Evolutionary conservation across 2,329 filamentous ascomycete species (phyloP).

Genomic region (Beauveria brongniartii): DNA sequence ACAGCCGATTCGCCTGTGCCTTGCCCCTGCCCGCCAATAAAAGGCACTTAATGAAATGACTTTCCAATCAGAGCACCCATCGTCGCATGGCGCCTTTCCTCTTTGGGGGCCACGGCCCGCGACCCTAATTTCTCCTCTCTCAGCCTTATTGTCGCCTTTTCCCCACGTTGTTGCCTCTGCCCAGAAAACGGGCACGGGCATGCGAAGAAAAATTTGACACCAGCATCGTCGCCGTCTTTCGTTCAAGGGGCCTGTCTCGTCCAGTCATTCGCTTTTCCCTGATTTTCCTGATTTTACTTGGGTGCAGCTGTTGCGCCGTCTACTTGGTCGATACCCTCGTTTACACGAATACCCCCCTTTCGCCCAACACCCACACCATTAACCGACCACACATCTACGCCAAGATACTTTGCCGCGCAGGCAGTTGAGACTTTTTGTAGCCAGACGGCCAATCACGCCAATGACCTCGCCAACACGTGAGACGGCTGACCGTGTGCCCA

Average conservation of each 20-base stretch:
- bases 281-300: too few relatives aligned
- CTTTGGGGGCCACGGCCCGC: background rate
- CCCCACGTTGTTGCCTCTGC: background rate
- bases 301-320: background rate
- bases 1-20: background rate
- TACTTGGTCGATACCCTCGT: background rate
- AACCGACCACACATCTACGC: background rate
- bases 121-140: background rate
- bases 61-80: background rate
- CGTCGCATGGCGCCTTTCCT: background rate
- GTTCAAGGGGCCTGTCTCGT: background rate
- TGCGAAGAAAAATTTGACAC: background rate
- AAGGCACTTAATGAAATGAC: too few relatives aligned
- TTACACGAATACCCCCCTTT: background rate
- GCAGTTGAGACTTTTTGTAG: too few relatives aligned
- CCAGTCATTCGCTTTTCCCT: constrained; percentile 2
- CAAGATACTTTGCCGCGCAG: too few relatives aligned
- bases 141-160: background rate
- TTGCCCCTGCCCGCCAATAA: background rate
- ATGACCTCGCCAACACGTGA: background rate
- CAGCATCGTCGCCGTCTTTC: background rate
- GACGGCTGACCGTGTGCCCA: background rate
- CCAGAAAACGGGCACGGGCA: too few relatives aligned
- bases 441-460: too few relatives aligned
- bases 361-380: background rate